Evolutionary conservation across 1,284 basidiomycete species (phyloP), one percentile per base, ranked within the genome.

Genomic region (Austroboletus rostrupii): DNA sequence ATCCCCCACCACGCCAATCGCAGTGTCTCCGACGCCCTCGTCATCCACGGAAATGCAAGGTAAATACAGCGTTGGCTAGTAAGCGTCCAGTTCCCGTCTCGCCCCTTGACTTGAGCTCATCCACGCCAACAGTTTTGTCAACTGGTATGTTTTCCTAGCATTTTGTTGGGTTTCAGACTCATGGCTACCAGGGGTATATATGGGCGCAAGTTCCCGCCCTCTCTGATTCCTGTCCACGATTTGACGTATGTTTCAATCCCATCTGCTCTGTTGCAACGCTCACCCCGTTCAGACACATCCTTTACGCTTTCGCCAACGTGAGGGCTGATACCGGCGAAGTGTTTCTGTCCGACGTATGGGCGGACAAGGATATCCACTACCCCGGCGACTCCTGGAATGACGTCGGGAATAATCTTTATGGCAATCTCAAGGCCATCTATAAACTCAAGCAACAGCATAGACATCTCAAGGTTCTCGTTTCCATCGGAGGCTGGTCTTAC

Each of bases 371-470:
- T 64, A 94, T 90, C 42, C 89, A 91, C 61, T 88, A 90, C 54
- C 79, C 81, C 3, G 83, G 83, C 20, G 96, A 99, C 67, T 86
- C 84, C 6, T 97, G 94, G 94, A 87, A 92, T 58, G 93, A 96
- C 50, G 65, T 66, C 49, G 90, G 84, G 45, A 83, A 76, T 56
- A 94, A 96, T 66, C 79, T 97, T 26, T 97, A 96, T 62, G 95
- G 96, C 47, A 96, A 96, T 71, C 82, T 98, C 68, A 95, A 97
- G 67, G 90, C 90, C 38, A 82, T 98, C 49, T 92, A 93, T 68
- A 79, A 87, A 36, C 74, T 96, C 58, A 98, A 98, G 77, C 87
- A 94, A 67, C 70, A 79, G 58, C 77, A 97, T 58, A 81, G 91
- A 21, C 89, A 94, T 57, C 77, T 96, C 56, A 94, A 93, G 62